Conservation (phyloP, 2,329 filamentous ascomycete genomes). For the Aaosphaeria pasadenensis region DNA sequence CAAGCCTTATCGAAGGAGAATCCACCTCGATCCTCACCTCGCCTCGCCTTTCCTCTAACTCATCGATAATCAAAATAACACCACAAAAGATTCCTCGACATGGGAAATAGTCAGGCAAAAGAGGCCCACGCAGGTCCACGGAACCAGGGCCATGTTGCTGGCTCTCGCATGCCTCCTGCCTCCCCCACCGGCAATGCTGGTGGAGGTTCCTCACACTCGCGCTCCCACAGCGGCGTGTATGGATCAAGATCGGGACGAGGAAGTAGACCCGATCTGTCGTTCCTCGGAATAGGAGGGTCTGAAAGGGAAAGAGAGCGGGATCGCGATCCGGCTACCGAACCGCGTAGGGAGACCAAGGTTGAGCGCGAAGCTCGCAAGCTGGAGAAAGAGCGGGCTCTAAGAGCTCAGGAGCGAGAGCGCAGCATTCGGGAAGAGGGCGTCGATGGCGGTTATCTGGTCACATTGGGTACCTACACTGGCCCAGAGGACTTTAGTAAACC, state of each 20-base stretch:
- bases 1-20: background rate
- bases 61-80: constrained; percentile 1
- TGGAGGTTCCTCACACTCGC: constrained; percentile 23
- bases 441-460: constrained; percentile 92
- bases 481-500: constrained; percentile 90
- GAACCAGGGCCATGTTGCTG: constrained; percentile 32
- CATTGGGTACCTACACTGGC: constrained; percentile 88
- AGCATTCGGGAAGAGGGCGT: constrained; percentile 91
- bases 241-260: constrained; percentile 48
- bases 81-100: constrained; percentile 15
- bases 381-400: constrained; percentile 73
- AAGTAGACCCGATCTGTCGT: constrained; percentile 58
- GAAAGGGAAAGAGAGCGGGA: constrained; percentile 37
- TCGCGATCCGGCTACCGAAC: constrained; percentile 51
- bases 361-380: constrained; percentile 84
- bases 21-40: constrained; percentile 18
- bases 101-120: constrained; percentile 51
- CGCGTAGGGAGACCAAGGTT: constrained; percentile 81
- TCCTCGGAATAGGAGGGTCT: constrained; percentile 54
- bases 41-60: constrained; percentile 9
- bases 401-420: constrained; percentile 81
- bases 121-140: constrained; percentile 39
- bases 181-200: constrained; percentile 26
- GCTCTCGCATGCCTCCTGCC: constrained; percentile 27
- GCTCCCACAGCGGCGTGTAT: constrained; percentile 39